A percentile compares a stretch with the other conserved stretches of the same genome.
phyloP scores from a whole-genome alignment of 441 rosid genomes.

The Euphorbia celastroides region DNA sequence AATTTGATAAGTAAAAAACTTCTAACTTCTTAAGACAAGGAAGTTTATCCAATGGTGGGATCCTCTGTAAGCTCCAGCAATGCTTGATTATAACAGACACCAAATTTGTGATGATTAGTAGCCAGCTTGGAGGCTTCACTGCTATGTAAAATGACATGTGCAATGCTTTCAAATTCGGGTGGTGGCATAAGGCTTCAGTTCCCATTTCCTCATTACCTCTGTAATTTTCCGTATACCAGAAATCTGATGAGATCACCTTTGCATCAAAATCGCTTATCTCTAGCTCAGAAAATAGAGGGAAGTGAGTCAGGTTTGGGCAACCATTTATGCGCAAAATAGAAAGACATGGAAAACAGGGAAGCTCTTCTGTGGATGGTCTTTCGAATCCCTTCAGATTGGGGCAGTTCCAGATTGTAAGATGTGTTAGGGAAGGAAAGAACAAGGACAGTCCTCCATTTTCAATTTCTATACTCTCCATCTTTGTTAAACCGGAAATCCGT shows the following conservation, averaged over 20 bases:
- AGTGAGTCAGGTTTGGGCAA: too few relatives aligned
- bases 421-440: slow-evolving; percentile 9
- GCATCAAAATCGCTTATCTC: too few relatives aligned
- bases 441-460: slow-evolving; percentile 18
- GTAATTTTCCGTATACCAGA: too few relatives aligned
- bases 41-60: too few relatives aligned
- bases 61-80: not conserved
- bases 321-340: too few relatives aligned
- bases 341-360: too few relatives aligned
- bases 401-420: rapidly evolving
- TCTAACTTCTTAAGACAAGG: slow-evolving; percentile 1
- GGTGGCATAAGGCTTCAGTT: too few relatives aligned
- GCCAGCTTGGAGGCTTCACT: slow-evolving; percentile 17
- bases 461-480: slow-evolving; percentile 10
- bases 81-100: not conserved
- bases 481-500: rapidly evolving
- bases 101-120: slow-evolving; percentile 14
- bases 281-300: too few relatives aligned
- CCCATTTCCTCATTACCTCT: too few relatives aligned
- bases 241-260: too few relatives aligned
- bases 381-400: slow-evolving; percentile 18
- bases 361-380: not conserved
- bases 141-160: not conserved
- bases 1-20: not conserved
- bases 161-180: slow-evolving; percentile 8